Percentiles rank a stretch among this genome's conserved stretches.
Evolutionary conservation across 202 grass and related monocot species (phyloP).

Genomic region (Setaria viridis): DNA sequence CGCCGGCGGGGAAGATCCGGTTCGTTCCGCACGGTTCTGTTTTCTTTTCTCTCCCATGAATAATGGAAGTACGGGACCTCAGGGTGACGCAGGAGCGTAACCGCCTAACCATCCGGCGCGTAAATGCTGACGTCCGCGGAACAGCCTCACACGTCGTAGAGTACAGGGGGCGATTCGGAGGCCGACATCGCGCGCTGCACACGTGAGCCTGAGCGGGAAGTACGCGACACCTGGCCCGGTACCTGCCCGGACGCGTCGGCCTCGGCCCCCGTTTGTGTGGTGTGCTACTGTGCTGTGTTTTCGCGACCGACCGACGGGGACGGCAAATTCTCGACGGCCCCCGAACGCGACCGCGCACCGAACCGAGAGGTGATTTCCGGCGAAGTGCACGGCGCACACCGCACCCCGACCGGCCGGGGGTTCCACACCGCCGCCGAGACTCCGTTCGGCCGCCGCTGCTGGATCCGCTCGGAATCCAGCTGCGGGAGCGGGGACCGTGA

Average conservation of each 20-base stretch:
- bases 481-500: not conserved
- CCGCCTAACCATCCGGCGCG: not conserved
- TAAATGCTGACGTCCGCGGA: not conserved
- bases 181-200: no score
- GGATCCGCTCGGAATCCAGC: not conserved
- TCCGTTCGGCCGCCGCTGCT: not conserved
- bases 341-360: not conserved
- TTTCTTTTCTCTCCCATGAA: not conserved
- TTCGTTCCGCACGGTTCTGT: no score
- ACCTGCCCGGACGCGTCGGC: not conserved
- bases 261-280: not conserved
- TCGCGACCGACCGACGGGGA: not conserved
- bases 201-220: no score
- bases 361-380: not conserved
- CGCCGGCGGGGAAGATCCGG: not conserved
- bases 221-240: not conserved
- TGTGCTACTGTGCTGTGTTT: not conserved
- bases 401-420: no score
- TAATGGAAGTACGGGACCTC: not conserved
- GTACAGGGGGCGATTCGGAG: not conserved
- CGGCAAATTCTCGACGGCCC: not conserved
- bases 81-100: conserved; percentile 14
- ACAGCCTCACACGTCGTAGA: not conserved
- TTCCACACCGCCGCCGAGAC: no score
- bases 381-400: no score